Conservation (phyloP, 257 asterid species). For the Solanum paucissectum region DNA sequence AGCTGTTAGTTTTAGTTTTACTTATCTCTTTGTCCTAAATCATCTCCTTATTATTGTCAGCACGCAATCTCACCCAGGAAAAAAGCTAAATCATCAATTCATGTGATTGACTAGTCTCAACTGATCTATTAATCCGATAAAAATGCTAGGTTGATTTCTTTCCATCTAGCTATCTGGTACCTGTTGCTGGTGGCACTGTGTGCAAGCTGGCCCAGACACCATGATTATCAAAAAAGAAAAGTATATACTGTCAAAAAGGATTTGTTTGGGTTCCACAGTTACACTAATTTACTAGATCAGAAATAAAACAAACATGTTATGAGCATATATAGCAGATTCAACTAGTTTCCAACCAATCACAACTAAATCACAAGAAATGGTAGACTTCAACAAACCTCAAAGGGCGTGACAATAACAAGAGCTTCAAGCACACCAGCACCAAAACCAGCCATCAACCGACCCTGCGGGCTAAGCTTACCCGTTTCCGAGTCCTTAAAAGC, state of each 20-base stretch:
- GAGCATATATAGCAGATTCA: neutral
- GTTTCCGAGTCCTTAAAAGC: constrained; percentile 74
- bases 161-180: neutral
- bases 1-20: neutral
- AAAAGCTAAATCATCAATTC: neutral
- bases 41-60: neutral
- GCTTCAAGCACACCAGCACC: constrained; percentile 99
- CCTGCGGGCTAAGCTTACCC: constrained; percentile 67
- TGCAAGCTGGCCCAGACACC: neutral
- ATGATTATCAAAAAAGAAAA: neutral
- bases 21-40: neutral
- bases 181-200: neutral
- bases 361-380: neutral
- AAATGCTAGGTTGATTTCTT: neutral
- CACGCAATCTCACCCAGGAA: neutral
- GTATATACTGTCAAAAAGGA: neutral
- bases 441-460: constrained; percentile 72
- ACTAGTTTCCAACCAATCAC: neutral
- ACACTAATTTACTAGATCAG: neutral
- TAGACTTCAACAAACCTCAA: constrained; percentile 51
- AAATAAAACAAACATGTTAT: neutral
- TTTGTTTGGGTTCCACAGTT: neutral
- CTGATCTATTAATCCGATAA: neutral
- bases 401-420: constrained; percentile 85
- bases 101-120: neutral